Conservation (phyloP, 345 rosid genomes). For the Moricandia arvensis region DNA sequence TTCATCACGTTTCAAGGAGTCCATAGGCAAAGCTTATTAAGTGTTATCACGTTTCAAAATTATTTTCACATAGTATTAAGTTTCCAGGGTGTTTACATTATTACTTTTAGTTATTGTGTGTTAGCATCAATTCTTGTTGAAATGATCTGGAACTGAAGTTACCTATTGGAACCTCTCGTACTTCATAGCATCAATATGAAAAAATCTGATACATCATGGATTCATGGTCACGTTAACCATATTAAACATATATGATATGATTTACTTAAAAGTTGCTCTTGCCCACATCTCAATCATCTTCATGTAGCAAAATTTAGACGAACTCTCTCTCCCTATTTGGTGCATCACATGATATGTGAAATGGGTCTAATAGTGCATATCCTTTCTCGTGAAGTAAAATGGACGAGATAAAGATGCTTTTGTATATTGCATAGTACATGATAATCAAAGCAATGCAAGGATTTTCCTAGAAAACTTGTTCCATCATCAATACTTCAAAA, state of each 20-base stretch:
- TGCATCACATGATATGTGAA: conserved; percentile 23
- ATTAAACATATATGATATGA: neutral
- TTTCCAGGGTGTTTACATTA: neutral
- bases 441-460: neutral
- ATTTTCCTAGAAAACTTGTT: neutral
- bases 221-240: conserved; percentile 16
- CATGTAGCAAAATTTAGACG: conserved; percentile 1
- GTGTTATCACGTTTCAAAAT: no score
- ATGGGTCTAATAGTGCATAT: conserved; percentile 4
- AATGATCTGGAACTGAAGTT: neutral
- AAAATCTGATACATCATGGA: neutral
- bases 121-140: neutral
- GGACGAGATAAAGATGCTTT: neutral
- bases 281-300: conserved; percentile 34
- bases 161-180: neutral
- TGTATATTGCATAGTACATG: neutral
- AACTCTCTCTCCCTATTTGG: conserved; percentile 16
- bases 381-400: conserved; percentile 24
- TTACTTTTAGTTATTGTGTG: neutral
- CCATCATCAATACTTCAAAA: no score
- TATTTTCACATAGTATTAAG: no score
- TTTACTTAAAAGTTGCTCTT: neutral
- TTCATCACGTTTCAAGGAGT: neutral
- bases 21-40: no score
- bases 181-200: conserved; percentile 6